Evolutionary conservation across 2,329 filamentous ascomycete genomes (phyloP).

Genomic region (Exophiala spinifera): DNA sequence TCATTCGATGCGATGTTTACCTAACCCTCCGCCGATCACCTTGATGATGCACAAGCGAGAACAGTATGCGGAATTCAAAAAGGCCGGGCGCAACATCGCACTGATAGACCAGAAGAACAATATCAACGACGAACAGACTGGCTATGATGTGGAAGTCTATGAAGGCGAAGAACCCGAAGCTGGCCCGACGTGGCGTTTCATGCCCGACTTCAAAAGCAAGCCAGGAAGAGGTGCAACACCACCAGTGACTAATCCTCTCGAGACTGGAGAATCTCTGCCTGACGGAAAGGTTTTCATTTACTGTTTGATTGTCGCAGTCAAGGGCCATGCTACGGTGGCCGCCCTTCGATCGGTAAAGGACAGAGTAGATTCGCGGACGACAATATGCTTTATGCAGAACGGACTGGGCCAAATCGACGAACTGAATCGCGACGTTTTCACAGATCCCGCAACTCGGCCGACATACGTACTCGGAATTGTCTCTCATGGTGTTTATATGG

Average conservation of each 20-base stretch:
- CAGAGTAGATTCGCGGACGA: constrained; percentile 65
- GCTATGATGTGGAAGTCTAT: constrained; percentile 44
- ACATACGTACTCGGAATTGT: constrained; percentile 71
- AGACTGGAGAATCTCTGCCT: constrained; percentile 17
- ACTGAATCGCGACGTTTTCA: constrained; percentile 69
- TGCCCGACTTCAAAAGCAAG: constrained; percentile 21
- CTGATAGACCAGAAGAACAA: constrained; percentile 40
- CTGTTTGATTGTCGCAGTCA: constrained; percentile 76
- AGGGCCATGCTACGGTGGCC: constrained; percentile 65
- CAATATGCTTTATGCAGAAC: constrained; percentile 73
- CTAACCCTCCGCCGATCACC: constrained; percentile 68
- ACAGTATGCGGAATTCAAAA: constrained; percentile 37
- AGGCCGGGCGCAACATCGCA: constrained; percentile 30
- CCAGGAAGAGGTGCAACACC: constrained; percentile 21
- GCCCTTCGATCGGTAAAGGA: constrained; percentile 65
- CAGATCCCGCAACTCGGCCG: constrained; percentile 62
- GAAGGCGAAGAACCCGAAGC: constrained; percentile 1
- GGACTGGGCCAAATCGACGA: constrained; percentile 81
- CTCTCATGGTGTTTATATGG: constrained; percentile 55
- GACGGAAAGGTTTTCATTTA: constrained; percentile 55
- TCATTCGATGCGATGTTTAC: constrained; percentile 62
- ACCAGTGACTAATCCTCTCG: constrained; percentile 15
- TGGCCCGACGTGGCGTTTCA: constrained; percentile 11
- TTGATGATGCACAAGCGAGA: constrained; percentile 66
- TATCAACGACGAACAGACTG: constrained; percentile 41